Evolutionary conservation across 2,329 filamentous ascomycete genomes (phyloP), one percentile per base, ranked within the genome.

Genomic region (Xenosphaeropsis pyriputrescens): DNA sequence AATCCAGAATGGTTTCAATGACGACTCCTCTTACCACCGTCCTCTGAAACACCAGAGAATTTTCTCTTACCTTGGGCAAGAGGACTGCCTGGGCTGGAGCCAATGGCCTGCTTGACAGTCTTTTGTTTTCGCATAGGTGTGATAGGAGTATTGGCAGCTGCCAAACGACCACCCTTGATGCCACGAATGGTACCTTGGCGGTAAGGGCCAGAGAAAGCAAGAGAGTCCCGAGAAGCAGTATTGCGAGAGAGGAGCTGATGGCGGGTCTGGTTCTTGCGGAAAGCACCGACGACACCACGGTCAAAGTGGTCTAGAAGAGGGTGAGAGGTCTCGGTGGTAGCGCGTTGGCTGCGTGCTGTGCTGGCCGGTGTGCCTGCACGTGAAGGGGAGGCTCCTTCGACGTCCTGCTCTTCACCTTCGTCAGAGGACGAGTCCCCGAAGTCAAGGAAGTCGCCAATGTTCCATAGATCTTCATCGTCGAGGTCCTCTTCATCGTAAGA

Each of bases 231-330:
- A 29, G 72, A 75, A 16, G 70, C 71, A 49, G 73, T 68, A 52
- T 70, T 75, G 47, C 62, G 58, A 50, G 64, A 54, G 51, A 61
- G 47, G 41, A 62, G 50, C 50, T 67, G 56, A 52, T 68, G 58
- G 45, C 61, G 52, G 51, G 60, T 74, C 52, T 70, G 74, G 56
- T 70, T 76, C 45, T 64, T 73, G 39, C 82, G 82, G 65, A 91
- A 93, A 1, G 83, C 80, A 29, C 81, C 81, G 29, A 91, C 82
- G 12, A 79, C 73, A 40, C 77, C 72, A 46, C 75, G 72, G 49
- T 80, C 75, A 30, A 86, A 73, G 46, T 80, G 77, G 38, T 68
- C 67, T n/a, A 81, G 60, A 39, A 79, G 66, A 18, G 68, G 65
- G 43, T 73, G 53, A 50, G 64, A 64, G 19, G 59, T 57, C 29